These are phyloP conservation scores for Aspergillus sp. DNA, from an alignment of 2,329 filamentous ascomycete genomes.

Conservation along the genomic window DNA sequence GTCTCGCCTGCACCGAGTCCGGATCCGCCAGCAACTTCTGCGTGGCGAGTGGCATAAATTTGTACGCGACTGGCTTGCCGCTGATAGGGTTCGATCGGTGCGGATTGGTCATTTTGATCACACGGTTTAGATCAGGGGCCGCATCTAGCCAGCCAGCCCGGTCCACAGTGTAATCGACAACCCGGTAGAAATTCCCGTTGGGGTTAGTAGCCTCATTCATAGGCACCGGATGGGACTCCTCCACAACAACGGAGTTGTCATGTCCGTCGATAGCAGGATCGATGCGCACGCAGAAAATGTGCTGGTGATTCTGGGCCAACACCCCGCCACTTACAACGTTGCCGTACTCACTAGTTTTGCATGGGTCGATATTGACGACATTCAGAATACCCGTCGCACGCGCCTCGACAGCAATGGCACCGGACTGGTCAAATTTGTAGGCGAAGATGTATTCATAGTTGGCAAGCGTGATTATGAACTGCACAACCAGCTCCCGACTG, in stretches of 20 bases:
- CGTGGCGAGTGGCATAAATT: conserved; percentile 50
- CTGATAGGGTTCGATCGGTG: conserved; percentile 48
- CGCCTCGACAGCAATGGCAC: conserved; percentile 57
- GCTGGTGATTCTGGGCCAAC: conserved; percentile 63
- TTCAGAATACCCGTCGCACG: conserved; percentile 62
- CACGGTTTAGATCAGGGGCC: conserved; percentile 38
- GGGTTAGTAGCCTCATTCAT: conserved; percentile 48
- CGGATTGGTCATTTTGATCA: conserved; percentile 54
- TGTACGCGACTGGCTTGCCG: conserved; percentile 48
- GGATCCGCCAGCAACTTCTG: conserved; percentile 52
- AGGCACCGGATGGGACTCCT: conserved; percentile 54
- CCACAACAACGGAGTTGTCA: conserved; percentile 49
- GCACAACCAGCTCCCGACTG: conserved; percentile 56
- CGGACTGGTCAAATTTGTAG: conserved; percentile 50
- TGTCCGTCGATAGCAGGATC: conserved; percentile 54
- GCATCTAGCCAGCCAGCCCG: conserved; percentile 45
- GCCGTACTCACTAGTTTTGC: conserved; percentile 56
- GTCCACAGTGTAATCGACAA: conserved; percentile 41
- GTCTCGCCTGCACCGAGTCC: conserved; percentile 44
- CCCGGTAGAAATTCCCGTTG: conserved; percentile 46
- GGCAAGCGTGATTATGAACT: conserved; percentile 60
- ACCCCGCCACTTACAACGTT: conserved; percentile 61
- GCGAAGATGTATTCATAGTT: conserved; percentile 44
- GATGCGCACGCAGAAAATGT: conserved; percentile 64
- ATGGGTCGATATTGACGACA: conserved; percentile 56